Evolutionary conservation across 73 alveolate genomes (phyloP).

Genomic region (Durusdinium trenchii): DNA sequence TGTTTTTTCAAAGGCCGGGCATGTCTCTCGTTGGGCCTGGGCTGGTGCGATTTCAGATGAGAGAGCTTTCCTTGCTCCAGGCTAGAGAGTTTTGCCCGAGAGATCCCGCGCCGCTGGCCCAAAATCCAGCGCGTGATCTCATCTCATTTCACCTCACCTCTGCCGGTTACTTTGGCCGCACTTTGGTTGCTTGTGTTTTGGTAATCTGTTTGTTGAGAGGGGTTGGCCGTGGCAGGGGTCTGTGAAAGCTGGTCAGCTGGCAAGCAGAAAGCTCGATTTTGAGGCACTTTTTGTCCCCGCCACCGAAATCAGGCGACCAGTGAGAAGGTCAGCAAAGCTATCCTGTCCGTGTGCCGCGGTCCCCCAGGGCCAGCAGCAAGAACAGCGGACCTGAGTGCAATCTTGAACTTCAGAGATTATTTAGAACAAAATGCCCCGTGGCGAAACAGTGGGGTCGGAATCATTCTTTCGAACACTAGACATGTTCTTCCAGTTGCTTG

Average conservation of each 20-base stretch:
- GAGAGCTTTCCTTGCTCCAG: neutral
- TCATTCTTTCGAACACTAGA: neutral
- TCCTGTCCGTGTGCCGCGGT: slow-evolving; percentile 85
- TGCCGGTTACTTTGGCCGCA: slow-evolving; percentile 46
- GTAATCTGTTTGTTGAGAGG: neutral
- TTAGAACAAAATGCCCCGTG: slow-evolving; percentile 63
- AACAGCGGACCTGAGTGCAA: slow-evolving; percentile 81
- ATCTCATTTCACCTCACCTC: slow-evolving; percentile 74
- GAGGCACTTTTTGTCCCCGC: neutral
- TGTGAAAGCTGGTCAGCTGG: too few relatives aligned
- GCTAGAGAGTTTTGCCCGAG: slow-evolving; percentile 71
- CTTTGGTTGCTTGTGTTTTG: neutral
- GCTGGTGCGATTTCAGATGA: too few relatives aligned
- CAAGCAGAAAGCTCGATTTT: neutral
- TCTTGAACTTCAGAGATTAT: slow-evolving; percentile 78
- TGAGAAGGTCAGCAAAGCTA: slow-evolving; percentile 67
- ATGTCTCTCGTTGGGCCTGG: too few relatives aligned
- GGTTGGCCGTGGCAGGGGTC: too few relatives aligned
- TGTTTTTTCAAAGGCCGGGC: too few relatives aligned
- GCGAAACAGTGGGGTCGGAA: neutral
- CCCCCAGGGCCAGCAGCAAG: slow-evolving; percentile 95
- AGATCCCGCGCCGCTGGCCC: slow-evolving; percentile 81
- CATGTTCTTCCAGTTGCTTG: neutral
- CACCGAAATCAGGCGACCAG: slow-evolving; percentile 76
- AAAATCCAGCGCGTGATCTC: slow-evolving; percentile 55